A percentile compares a stretch with the other conserved stretches of the same genome.
These are phyloP conservation scores for Psilocybe cyanescens DNA, from an alignment of 768 basidiomycete genomes.

Conservation along the genomic window DNA sequence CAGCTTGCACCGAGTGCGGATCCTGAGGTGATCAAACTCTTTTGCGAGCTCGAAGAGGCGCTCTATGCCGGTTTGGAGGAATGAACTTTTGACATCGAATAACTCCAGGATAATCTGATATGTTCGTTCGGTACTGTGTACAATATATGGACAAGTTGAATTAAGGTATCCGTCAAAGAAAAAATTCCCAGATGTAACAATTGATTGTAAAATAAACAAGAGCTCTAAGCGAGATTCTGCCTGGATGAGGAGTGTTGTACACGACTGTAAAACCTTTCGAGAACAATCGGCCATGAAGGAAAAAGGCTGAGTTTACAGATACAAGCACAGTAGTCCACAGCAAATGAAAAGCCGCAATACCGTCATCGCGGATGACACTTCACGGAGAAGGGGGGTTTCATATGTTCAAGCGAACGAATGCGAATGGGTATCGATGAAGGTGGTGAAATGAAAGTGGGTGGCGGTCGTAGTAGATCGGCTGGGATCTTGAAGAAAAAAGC, in stretches of 20 bases:
- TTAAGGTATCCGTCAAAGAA: not conserved
- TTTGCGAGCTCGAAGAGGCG: slow-evolving; percentile 26
- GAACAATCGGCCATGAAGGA: too few relatives aligned
- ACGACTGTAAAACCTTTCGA: too few relatives aligned
- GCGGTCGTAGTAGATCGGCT: not conserved
- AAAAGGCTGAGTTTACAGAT: too few relatives aligned
- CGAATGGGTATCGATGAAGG: not conserved
- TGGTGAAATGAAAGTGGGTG: not conserved
- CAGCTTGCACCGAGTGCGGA: slow-evolving; percentile 31
- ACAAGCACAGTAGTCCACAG: too few relatives aligned
- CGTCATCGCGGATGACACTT: not conserved
- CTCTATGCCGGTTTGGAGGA: slow-evolving; percentile 28
- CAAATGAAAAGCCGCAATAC: too few relatives aligned
- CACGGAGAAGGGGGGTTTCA: not conserved
- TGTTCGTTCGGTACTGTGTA: too few relatives aligned
- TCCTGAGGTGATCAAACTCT: slow-evolving; percentile 21
- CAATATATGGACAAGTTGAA: too few relatives aligned
- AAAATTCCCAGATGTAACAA: not conserved
- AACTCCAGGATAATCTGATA: too few relatives aligned
- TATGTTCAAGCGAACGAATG: not conserved
- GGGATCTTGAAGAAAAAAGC: not conserved
- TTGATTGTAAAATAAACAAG: too few relatives aligned
- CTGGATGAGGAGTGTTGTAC: too few relatives aligned
- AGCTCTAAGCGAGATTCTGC: too few relatives aligned
- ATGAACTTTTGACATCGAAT: not conserved